A percentile compares a stretch with the other conserved stretches of the same genome.
phyloP scores from a whole-genome alignment of 495 filamentous ascomycete genomes.

The Cercophora scortea region DNA sequence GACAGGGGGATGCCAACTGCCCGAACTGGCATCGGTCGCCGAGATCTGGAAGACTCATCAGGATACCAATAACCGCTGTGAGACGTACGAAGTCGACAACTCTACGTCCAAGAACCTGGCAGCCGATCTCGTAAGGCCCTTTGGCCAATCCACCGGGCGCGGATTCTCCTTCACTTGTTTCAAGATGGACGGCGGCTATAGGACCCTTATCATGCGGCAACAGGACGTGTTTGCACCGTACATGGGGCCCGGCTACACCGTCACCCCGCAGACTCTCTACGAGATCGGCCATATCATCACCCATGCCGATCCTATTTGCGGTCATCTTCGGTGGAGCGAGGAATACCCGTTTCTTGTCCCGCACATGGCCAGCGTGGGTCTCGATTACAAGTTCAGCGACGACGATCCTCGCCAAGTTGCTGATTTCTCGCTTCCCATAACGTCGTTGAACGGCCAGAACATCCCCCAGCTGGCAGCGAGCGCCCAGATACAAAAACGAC shows the following conservation, averaged over 20 bases:
- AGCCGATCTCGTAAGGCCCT: background rate
- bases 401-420: background rate
- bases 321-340: background rate
- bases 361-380: background rate
- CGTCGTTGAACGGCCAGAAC: background rate
- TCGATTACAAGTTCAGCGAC: background rate
- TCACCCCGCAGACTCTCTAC: background rate
- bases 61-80: background rate
- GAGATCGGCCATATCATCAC: background rate
- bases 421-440: background rate
- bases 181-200: background rate
- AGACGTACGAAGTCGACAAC: background rate
- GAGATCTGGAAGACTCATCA: background rate
- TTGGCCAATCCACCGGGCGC: background rate
- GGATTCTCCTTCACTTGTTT: background rate
- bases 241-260: background rate
- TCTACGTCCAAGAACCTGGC: background rate
- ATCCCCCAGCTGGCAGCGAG: background rate
- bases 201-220: background rate
- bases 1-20: background rate
- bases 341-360: background rate
- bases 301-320: background rate
- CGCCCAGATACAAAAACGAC: background rate
- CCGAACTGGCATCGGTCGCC: background rate
- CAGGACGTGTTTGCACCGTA: background rate